These are phyloP conservation scores for Penicillium malachiteum DNA, from an alignment of 495 filamentous ascomycete genomes.

Conservation along the genomic window DNA sequence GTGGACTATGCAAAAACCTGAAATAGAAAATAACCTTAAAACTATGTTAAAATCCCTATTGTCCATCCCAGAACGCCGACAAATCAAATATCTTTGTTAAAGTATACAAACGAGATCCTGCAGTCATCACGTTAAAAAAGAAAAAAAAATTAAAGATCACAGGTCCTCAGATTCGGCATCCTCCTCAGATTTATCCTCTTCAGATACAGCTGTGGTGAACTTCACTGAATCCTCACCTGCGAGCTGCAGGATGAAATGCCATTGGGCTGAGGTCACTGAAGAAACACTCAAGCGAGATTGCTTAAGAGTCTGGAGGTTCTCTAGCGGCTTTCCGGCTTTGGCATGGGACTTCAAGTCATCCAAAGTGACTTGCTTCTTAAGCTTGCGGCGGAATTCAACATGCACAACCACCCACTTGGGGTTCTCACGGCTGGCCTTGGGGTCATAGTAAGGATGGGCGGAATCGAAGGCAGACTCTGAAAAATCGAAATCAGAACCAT, in stretches of 20 bases:
- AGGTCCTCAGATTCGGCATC: not conserved
- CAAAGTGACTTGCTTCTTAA: constrained; percentile 68
- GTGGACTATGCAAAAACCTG: not conserved
- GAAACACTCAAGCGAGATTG: constrained; percentile 81
- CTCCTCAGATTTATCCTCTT: not conserved
- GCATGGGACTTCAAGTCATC: constrained; percentile 67
- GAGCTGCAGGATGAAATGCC: constrained; percentile 70
- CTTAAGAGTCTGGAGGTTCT: constrained; percentile 80
- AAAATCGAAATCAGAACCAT: constrained; percentile 8
- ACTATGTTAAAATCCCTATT: constrained; percentile 4
- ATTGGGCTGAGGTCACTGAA: constrained; percentile 68
- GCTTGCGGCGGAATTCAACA: constrained; percentile 80
- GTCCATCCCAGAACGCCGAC: constrained; percentile 8
- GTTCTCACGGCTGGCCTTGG: constrained; percentile 66
- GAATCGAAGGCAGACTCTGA: constrained; percentile 79
- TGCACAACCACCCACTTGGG: constrained; percentile 89
- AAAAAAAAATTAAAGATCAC: not conserved
- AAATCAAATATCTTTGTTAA: not conserved
- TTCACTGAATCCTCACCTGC: constrained; percentile 22
- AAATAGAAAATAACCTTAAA: not conserved
- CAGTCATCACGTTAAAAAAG: not conserved
- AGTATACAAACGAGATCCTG: not conserved
- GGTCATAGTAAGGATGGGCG: constrained; percentile 77
- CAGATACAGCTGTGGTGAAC: not conserved
- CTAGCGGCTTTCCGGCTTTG: constrained; percentile 61